Evolutionary conservation across 202 grass and related monocot genomes (phyloP), one percentile per base, ranked within the genome.

Genomic region (Setaria viridis): DNA sequence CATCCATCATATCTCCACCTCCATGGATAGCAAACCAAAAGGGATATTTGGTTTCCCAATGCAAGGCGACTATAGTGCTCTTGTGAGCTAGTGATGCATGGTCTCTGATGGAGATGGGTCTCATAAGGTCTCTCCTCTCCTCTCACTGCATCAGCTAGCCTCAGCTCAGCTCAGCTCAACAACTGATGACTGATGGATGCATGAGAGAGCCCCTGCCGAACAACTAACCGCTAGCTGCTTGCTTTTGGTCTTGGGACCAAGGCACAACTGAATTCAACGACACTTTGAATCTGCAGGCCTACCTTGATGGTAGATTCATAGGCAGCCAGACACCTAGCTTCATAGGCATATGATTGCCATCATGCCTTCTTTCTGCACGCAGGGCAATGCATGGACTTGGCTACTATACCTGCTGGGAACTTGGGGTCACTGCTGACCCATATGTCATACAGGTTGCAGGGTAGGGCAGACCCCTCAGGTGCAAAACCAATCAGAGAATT

Each of bases 331-430:
- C 56, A 60, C 58, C 60, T 63, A 63, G 58, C 60, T 63, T 34
- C 13, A 51, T 33, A 72, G 70, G 50, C 58, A 83, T 87, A 79
- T 80, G 62, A 63, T 80, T 80, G 14, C 74, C 88, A 87, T 84
- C 34, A 63, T 84, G 80, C 54, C 89, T 84, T 91, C 85, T 84
- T 87, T 87, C 85, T 84, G 80, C 54, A 64, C 70, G 76, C 45
- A 64, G 84, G 77, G 77, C 87, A 70, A 70, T 70, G 79, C 65
- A 70, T 81, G 77, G 76, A 41, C 72, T 56, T 69, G 9, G 2
- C 6, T 19, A 53, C 11, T 55, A 4, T 55, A 7, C 29, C 60
- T 63, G 50, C 79, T 70, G n/a, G 65, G 65, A 70, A 81, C 65
- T 81, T 81, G 79, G n/a, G 11, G 19, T 56, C 49, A 30, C 46